Conservation (phyloP, 768 basidiomycete species). For the Neoboletus subvelutipes region DNA sequence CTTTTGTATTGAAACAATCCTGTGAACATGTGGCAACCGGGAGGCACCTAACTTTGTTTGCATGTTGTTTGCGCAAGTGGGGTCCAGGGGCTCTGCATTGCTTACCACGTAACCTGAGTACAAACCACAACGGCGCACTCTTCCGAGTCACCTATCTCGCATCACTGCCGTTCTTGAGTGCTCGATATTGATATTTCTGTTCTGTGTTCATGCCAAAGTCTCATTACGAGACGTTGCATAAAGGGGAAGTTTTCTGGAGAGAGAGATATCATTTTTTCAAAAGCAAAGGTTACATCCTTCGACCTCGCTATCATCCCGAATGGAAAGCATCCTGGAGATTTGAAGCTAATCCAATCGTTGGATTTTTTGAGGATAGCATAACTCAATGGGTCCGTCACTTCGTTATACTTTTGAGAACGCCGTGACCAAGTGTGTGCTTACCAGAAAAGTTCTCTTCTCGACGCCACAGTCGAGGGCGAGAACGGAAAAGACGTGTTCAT, state of each 20-base stretch:
- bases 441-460: constrained; percentile 4
- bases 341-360: background rate
- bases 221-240: background rate
- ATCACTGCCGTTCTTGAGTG: too few relatives aligned
- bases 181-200: too few relatives aligned
- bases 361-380: background rate
- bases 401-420: too few relatives aligned
- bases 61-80: background rate
- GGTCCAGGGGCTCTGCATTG: too few relatives aligned
- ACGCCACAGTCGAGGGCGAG: constrained; percentile 4
- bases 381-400: background rate
- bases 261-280: constrained; percentile 17
- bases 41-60: background rate
- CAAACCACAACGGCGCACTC: too few relatives aligned
- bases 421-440: too few relatives aligned
- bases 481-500: constrained; percentile 9
- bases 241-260: constrained; percentile 19
- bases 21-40: background rate
- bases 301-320: constrained; percentile 24
- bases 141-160: too few relatives aligned
- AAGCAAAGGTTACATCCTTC: constrained; percentile 25
- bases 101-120: too few relatives aligned
- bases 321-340: constrained; percentile 33
- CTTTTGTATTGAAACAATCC: background rate
- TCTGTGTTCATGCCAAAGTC: background rate